These are phyloP conservation scores for Vaccinium vitisidaea DNA, from an alignment of 148 eudicot species.

Conservation along the genomic window DNA sequence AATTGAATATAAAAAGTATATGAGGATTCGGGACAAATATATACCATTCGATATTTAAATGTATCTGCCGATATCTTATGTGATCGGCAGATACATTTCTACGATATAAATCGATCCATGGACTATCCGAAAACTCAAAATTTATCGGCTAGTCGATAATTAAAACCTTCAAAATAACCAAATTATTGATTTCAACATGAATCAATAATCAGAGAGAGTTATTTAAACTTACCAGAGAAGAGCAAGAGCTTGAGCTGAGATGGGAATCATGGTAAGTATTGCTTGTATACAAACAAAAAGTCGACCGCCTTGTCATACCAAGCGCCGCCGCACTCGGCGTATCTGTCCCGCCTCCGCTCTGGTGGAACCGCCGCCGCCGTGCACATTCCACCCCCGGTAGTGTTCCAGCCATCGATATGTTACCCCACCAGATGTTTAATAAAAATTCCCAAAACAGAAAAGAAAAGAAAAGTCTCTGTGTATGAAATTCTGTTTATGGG, in stretches of 20 bases:
- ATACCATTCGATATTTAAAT: too few species aligned
- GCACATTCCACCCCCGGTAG: conserved; percentile 80
- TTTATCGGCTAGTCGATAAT: too few species aligned
- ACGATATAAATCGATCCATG: too few species aligned
- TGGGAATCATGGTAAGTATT: conserved; percentile 24
- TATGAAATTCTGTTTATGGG: not conserved
- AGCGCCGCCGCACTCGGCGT: not conserved
- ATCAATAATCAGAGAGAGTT: not conserved
- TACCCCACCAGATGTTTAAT: not conserved
- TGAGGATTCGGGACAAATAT: too few species aligned
- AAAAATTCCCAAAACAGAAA: too few species aligned
- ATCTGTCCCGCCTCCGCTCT: conserved; percentile 24
- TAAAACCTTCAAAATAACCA: not conserved
- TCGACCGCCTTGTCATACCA: conserved; percentile 32
- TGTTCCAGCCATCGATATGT: conserved; percentile 55
- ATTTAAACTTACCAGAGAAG: conserved; percentile 9
- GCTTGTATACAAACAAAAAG: conserved; percentile 40
- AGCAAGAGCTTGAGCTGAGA: conserved; percentile 22
- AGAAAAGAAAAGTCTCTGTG: not conserved
- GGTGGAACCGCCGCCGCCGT: conserved; percentile 59
- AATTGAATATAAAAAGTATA: too few species aligned
- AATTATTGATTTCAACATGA: not conserved
- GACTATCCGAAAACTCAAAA: too few species aligned
- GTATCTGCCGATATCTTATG: too few species aligned
- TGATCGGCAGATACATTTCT: too few species aligned